A percentile compares a stretch with the other conserved stretches of the same genome.
Conservation (phyloP, 2,329 filamentous ascomycete species). For the Xylaria sp. region DNA sequence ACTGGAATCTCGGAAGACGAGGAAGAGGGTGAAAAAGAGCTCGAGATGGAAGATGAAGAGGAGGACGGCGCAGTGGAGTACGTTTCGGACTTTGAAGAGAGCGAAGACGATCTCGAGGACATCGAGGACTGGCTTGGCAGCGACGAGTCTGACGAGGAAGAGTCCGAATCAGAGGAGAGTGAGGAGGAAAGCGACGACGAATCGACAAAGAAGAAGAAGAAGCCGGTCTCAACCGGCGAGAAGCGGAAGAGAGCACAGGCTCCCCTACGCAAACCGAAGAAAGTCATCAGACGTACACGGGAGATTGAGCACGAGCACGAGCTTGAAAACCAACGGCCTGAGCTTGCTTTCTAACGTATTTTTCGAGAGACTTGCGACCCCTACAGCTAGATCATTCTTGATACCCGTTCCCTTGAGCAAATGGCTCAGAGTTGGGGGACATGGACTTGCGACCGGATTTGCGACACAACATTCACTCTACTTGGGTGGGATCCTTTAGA, state of each 20-base stretch:
- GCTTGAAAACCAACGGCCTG: constrained; percentile 34
- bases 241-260: constrained; percentile 40
- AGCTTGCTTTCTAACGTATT: constrained; percentile 30
- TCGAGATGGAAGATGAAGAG: constrained; percentile 49
- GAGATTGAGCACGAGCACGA: constrained; percentile 78
- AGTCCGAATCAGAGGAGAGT: constrained; percentile 52
- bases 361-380: background rate
- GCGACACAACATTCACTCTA: background rate
- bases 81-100: constrained; percentile 83
- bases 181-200: constrained; percentile 51
- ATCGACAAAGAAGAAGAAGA: constrained; percentile 44
- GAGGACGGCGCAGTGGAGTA: constrained; percentile 82
- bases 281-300: constrained; percentile 53
- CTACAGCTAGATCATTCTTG: constrained; percentile 7
- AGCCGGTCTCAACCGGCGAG: constrained; percentile 39
- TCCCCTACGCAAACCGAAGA: constrained; percentile 46
- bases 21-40: constrained; percentile 58
- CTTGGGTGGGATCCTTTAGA: too few species aligned
- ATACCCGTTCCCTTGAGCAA: constrained; percentile 17
- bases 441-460: constrained; percentile 1
- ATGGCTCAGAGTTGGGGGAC: background rate
- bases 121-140: constrained; percentile 91
- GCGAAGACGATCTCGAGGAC: constrained; percentile 71
- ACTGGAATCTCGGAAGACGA: constrained; percentile 72
- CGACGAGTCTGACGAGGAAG: constrained; percentile 55